Evolutionary conservation across 108 stramenopile species (phyloP).

Genomic region (Cyclostephanos invisitatus): DNA sequence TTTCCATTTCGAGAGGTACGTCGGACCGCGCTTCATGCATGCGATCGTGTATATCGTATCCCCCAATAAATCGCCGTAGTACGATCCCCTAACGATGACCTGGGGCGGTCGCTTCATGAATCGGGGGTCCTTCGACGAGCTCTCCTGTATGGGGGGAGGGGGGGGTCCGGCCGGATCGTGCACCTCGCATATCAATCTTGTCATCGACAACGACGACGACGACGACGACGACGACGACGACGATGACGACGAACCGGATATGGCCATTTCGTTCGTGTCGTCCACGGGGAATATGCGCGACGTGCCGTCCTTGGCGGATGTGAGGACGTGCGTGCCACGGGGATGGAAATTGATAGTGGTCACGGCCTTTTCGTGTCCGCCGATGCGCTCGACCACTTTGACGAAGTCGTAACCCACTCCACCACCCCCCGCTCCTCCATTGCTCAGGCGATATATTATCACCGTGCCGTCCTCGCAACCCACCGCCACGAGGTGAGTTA

Average conservation of each 20-base stretch:
- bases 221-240: too few relatives aligned
- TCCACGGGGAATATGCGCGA: constrained; percentile 63
- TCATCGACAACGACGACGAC: too few relatives aligned
- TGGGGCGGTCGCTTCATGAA: constrained; percentile 60
- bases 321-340: constrained; percentile 48
- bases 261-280: constrained; percentile 16
- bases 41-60: constrained; percentile 72
- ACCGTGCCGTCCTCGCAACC: constrained; percentile 80
- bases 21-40: constrained; percentile 64
- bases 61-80: constrained; percentile 83
- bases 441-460: constrained; percentile 47
- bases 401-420: neutral
- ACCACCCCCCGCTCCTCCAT: neutral
- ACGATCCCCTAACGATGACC: constrained; percentile 79
- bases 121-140: constrained; percentile 35
- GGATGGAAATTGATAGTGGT: constrained; percentile 66
- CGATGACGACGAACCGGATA: too few relatives aligned
- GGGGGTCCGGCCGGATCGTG: constrained; percentile 61
- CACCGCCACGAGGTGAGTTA: constrained; percentile 65
- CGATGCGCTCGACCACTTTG: constrained; percentile 43
- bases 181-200: constrained; percentile 36
- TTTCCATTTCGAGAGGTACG: constrained; percentile 71
- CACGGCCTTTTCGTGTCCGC: constrained; percentile 77
- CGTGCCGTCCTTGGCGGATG: constrained; percentile 85
- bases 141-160: constrained; percentile 19